Conservation (phyloP, 495 filamentous ascomycete species). For the Aspergillus sclerotioniger region DNA sequence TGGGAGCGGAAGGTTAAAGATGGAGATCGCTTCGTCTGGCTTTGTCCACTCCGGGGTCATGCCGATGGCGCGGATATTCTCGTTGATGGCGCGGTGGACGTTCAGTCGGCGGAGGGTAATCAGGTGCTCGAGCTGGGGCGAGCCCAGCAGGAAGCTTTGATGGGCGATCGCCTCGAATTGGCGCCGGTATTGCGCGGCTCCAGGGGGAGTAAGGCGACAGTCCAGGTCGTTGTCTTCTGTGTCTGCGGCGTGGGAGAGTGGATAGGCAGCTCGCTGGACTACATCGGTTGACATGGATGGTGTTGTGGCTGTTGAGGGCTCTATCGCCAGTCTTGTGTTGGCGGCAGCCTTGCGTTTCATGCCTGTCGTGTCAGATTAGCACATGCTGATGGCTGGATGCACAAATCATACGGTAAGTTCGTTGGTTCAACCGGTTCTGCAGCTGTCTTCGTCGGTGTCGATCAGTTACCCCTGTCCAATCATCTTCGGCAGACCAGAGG, state of each 20-base stretch:
- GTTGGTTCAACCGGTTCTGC: slow-evolving; percentile 22
- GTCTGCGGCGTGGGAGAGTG: neutral
- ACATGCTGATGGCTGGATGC: too few species aligned
- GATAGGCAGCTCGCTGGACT: neutral
- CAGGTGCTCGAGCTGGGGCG: slow-evolving; percentile 13
- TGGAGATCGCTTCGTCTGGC: slow-evolving; percentile 9
- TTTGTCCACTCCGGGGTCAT: slow-evolving; percentile 13
- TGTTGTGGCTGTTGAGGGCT: neutral
- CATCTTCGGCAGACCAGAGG: slow-evolving; percentile 10
- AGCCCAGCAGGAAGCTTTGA: slow-evolving; percentile 4
- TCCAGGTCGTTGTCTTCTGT: neutral
- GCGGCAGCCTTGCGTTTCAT: too few species aligned
- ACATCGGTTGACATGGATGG: neutral
- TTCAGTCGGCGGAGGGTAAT: slow-evolving; percentile 15
- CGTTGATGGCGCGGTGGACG: slow-evolving; percentile 17
- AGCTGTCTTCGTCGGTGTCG: slow-evolving; percentile 12
- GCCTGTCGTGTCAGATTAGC: too few species aligned
- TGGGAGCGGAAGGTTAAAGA: slow-evolving; percentile 12
- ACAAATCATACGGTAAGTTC: slow-evolving; percentile 20
- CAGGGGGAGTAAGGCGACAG: neutral
- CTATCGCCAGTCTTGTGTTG: too few species aligned
- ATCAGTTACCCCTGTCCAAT: slow-evolving; percentile 21
- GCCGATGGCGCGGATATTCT: slow-evolving; percentile 18
- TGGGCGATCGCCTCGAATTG: slow-evolving; percentile 9
- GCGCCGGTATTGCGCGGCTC: neutral